phyloP scores from a whole-genome alignment of 768 basidiomycete species.

The Pleurotus salmoneostramineus region DNA sequence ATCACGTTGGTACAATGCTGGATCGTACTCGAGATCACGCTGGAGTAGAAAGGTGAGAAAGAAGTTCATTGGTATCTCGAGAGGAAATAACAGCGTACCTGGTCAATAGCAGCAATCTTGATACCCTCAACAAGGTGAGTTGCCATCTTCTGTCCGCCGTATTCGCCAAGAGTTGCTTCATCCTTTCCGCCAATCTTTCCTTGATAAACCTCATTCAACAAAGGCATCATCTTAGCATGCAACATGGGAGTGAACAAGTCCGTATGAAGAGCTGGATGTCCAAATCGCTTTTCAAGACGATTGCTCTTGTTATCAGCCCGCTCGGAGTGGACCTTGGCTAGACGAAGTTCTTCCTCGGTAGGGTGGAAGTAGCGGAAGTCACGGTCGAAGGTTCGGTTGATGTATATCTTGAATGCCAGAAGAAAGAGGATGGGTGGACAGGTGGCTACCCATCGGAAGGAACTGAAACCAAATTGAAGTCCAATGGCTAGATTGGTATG shows the following conservation, averaged over 20 bases:
- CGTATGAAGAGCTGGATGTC: slow-evolving; percentile 86
- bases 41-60: slow-evolving; percentile 16
- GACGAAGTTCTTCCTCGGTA: slow-evolving; percentile 67
- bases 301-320: slow-evolving; percentile 68
- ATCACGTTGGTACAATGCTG: slow-evolving; percentile 51
- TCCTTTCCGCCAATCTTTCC: slow-evolving; percentile 60
- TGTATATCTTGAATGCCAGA: slow-evolving; percentile 79
- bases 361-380: slow-evolving; percentile 85
- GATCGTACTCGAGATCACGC: slow-evolving; percentile 77
- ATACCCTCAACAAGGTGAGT: slow-evolving; percentile 76
- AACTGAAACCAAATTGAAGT: slow-evolving; percentile 68
- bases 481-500: slow-evolving; percentile 62
- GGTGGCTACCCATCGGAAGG: slow-evolving; percentile 78
- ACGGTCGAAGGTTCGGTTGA: slow-evolving; percentile 62
- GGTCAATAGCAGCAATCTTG: slow-evolving; percentile 77
- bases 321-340: slow-evolving; percentile 74
- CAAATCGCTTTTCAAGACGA: slow-evolving; percentile 86
- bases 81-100: slow-evolving; percentile 35
- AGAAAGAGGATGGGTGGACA: slow-evolving; percentile 84
- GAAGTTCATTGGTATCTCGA: background rate
- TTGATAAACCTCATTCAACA: slow-evolving; percentile 70
- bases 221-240: slow-evolving; percentile 80
- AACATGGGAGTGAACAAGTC: slow-evolving; percentile 89
- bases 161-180: slow-evolving; percentile 68
- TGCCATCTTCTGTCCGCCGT: slow-evolving; percentile 74